Conservation (phyloP, 768 basidiomycete species). For the Porpolomopsis calyptriformis region DNA sequence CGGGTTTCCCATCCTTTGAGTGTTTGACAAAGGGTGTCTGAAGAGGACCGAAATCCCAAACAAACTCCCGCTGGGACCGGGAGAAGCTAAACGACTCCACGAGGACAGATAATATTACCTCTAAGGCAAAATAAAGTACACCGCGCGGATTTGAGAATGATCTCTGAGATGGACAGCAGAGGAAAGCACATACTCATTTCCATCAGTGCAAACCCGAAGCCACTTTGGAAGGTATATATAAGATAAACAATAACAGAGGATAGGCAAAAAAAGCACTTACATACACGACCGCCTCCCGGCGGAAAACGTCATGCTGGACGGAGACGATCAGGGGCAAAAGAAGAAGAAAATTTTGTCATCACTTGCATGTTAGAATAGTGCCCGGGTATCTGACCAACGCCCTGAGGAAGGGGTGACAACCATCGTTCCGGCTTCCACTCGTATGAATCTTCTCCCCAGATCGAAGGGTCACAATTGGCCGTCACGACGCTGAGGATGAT, state of each 20-base stretch:
- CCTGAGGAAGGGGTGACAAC: conserved; percentile 22
- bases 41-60: too few relatives aligned
- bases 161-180: not conserved
- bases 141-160: too few relatives aligned
- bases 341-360: not conserved
- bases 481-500: conserved; percentile 16
- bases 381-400: conserved; percentile 18
- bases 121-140: conserved; percentile 10
- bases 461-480: conserved; percentile 25
- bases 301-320: conserved; percentile 32
- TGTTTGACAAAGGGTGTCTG: too few relatives aligned
- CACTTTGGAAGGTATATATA: conserved; percentile 18
- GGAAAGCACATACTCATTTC: conserved; percentile 35
- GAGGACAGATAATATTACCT: conserved; percentile 21
- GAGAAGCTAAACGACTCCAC: conserved; percentile 21
- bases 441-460: conserved; percentile 33
- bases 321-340: not conserved
- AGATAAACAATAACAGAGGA: too few relatives aligned
- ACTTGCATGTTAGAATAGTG: conserved; percentile 18
- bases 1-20: too few relatives aligned
- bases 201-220: conserved; percentile 44
- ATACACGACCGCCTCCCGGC: conserved; percentile 37
- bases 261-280: conserved; percentile 18
- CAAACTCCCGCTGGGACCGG: too few relatives aligned
- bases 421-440: conserved; percentile 35